These are phyloP conservation scores for Aspergillus unguis DNA, from an alignment of 2,329 filamentous ascomycete genomes.

Conservation along the genomic window DNA sequence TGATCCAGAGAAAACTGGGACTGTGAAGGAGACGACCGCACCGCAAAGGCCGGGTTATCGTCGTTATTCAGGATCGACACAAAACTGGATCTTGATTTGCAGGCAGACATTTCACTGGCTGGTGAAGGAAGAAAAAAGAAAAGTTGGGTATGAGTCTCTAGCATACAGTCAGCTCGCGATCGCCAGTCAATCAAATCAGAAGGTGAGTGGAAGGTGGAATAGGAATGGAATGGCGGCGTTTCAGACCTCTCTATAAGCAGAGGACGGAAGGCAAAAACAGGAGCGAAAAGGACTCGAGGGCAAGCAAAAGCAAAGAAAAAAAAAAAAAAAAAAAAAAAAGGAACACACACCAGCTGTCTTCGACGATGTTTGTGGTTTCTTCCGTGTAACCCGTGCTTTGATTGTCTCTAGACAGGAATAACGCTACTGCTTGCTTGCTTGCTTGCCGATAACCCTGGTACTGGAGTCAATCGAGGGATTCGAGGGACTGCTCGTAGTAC, in stretches of 20 bases:
- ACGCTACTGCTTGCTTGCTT: no score
- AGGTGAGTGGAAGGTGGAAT: neutral
- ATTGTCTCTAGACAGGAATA: constrained; percentile 22
- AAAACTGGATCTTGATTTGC: constrained; percentile 33
- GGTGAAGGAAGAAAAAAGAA: neutral
- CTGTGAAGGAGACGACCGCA: constrained; percentile 33
- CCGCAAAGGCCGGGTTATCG: constrained; percentile 46
- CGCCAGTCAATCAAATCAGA: neutral
- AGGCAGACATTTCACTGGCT: constrained; percentile 29
- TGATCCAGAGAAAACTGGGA: constrained; percentile 22
- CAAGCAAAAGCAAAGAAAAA: constrained; percentile 4
- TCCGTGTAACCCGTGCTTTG: constrained; percentile 33
- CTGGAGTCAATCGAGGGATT: neutral
- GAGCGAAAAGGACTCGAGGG: neutral
- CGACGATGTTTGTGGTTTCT: constrained; percentile 32
- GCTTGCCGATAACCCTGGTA: no score
- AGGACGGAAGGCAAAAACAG: neutral
- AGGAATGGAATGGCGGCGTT: neutral
- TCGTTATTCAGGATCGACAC: constrained; percentile 49
- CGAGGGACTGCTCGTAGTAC: neutral
- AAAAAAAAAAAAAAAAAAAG: constrained; percentile 6
- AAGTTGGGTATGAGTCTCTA: neutral
- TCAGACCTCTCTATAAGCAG: constrained; percentile 1
- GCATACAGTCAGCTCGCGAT: constrained; percentile 1
- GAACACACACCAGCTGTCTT: constrained; percentile 26